Base-by-base conservation (phyloP, 1,139 yeast species). In the Sporopachydermia cereana region DNA sequence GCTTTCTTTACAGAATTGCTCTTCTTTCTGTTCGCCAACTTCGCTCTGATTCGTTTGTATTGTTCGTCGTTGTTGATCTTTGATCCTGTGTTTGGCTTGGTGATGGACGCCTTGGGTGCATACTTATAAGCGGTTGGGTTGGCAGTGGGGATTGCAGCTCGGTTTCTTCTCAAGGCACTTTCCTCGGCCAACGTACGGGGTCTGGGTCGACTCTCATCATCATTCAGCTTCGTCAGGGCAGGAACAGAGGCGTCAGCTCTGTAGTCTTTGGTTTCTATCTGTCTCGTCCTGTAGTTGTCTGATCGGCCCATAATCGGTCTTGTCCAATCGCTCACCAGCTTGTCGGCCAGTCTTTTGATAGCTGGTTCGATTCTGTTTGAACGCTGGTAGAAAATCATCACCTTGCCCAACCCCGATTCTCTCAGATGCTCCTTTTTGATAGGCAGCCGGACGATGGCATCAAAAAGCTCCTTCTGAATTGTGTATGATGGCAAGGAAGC, bases 401-500 rank as follows among this genome's bases (percentile, higher is more conserved):
- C 89, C 62, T 89, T 86, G 22, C 98, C 99, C 45, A 93, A 74
- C 2, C 97, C 97, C 49, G 89, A 78, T 53, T 95, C 98, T 53
- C 94, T 80, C 51, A 93, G 69, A 65, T 93, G 98, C 58, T 88
- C 94, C 1, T 97, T 89, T 64, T 89, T 89, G 58, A 91, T 88
- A 14, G 98, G 98, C 49, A 93, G 71, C 46, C 78, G 73, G 44
- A 76, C 74, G 49, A 91, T 69, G 30, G 95, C 82, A 21, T 69
- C 68, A 54, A 93, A 84, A 54, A 93, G 68, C 47, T 84, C 91
- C 61, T 84, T 85, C 62, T 93, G 98, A 53, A 93, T 89, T 62
- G 89, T 95, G 64, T 84, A 91, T 1, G 96, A 93, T 14, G 99
- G 99, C 66, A 93, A 72, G 4, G 96, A 86, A 42, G 95, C 95